These are phyloP conservation scores for Colletotrichum phormii DNA, from an alignment of 2,329 filamentous ascomycete species.

Conservation along the genomic window DNA sequence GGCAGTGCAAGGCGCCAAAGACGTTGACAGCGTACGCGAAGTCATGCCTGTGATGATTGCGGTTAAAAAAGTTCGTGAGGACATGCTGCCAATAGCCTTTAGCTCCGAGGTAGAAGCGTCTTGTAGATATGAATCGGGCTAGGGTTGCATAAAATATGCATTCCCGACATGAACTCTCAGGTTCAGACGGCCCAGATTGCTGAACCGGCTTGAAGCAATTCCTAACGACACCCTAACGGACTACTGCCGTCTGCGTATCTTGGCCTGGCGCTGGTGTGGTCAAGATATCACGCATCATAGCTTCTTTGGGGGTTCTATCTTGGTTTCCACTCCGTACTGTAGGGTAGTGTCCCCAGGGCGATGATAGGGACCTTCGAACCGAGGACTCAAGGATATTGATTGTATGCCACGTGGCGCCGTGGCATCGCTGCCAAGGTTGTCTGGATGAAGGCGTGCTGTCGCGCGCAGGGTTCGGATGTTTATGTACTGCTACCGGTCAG, in stretches of 20 bases:
- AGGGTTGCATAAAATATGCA: background rate
- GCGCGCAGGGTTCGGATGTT: background rate
- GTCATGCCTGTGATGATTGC: too few species aligned
- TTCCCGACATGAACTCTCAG: background rate
- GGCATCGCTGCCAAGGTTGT: background rate
- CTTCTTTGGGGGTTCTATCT: background rate
- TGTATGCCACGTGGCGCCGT: background rate
- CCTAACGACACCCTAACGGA: too few species aligned
- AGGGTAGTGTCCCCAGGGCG: background rate
- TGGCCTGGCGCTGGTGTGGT: background rate
- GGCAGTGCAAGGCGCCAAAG: too few species aligned
- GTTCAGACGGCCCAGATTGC: background rate
- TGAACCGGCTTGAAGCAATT: too few species aligned
- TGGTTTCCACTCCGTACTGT: background rate
- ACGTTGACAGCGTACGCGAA: too few species aligned
- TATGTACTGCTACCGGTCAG: background rate
- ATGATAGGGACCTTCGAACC: background rate
- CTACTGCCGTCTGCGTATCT: too few species aligned
- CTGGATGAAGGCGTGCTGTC: background rate
- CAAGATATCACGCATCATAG: background rate
- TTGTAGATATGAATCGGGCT: background rate
- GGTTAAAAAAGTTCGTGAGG: too few species aligned
- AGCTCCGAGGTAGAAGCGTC: too few species aligned
- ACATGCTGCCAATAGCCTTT: too few species aligned
- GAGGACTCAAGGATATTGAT: background rate